Percentiles rank a stretch among this genome's conserved stretches.
Conservation (phyloP, 805 yeast species). For the Tetrapisispora fleetii region DNA sequence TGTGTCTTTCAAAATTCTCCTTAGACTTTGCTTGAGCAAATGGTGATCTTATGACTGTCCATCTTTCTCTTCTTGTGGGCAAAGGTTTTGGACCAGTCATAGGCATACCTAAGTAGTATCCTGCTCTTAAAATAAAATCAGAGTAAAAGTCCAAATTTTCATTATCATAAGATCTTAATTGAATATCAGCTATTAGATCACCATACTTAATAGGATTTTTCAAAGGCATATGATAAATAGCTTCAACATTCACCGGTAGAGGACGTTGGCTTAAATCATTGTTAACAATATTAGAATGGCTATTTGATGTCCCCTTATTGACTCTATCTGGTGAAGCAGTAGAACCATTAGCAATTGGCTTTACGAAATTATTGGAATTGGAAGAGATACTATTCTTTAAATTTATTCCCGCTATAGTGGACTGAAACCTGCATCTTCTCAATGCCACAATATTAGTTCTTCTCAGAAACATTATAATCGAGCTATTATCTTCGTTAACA, state of each 20-base stretch:
- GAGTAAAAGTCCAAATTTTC: slow-evolving; percentile 64
- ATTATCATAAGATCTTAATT: slow-evolving; percentile 60
- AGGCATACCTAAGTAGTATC: slow-evolving; percentile 83
- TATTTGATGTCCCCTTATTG: not conserved
- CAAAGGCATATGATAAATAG: slow-evolving; percentile 73
- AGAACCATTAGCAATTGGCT: not conserved
- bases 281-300: not conserved
- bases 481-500: not conserved
- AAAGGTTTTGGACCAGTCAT: slow-evolving; percentile 61
- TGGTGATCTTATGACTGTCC: slow-evolving; percentile 91
- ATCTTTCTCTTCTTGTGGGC: slow-evolving; percentile 67
- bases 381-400: not conserved
- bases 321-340: not conserved
- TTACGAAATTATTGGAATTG: no score
- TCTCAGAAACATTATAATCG: not conserved
- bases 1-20: slow-evolving; percentile 85
- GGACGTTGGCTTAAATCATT: slow-evolving; percentile 32
- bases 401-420: not conserved
- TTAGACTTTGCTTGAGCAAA: slow-evolving; percentile 91
- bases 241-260: slow-evolving; percentile 74
- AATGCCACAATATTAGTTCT: not conserved
- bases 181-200: slow-evolving; percentile 67
- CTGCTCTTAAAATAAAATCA: slow-evolving; percentile 84
- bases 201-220: slow-evolving; percentile 59
- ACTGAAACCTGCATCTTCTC: not conserved